Base-by-base conservation (phyloP, 2,329 filamentous ascomycete species). In the Gnomoniopsis smithogilvyi region DNA sequence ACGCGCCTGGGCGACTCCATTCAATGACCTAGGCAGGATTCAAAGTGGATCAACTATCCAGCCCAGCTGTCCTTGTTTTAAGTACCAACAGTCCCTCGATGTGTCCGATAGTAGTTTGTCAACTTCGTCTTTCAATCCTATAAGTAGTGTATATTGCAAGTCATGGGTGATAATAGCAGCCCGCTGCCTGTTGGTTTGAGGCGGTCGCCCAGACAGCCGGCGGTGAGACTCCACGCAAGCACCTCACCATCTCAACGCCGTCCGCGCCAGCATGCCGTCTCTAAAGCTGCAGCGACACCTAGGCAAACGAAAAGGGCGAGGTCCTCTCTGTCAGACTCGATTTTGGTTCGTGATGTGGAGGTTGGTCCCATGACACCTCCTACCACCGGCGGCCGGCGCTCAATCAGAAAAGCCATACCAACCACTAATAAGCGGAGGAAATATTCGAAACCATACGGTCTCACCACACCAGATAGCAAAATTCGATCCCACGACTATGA, bases 221-320 rank as follows among this genome's bases (percentile, higher is more conserved):
- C 36, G 4, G 17, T 14, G 36, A 15, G 17, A n/a, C 2, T 41
- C 17, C 12, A 41, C 36, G 12, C 36, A 38, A 26, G 34, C 30
- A 17, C 38, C 43, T 46, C 53, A 8, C 46, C 45, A n/a, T 46
- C 34, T 52, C 14, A 51, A 4, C 14, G 30, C 22, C 33, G 21
- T 7, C 50, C 24, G 8, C 53, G 57, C 12, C 50, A 43, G 10
- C 41, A 34, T 17, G 26, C 33, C 8, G 24, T 30, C 14, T 21
- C 49, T 3, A 52, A 22, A 14, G n/a, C 7, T 1, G 14, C n/a
- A 3, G 34, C 3, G 8, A 41, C 47, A 3, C n/a, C 21, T 6
- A n/a, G 4, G 21, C 6, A 57, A 50, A 62, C 53, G 30, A 62
- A 62, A 46, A 62, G 60, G 45, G 45, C 46, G 6, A 8, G 43